phyloP scores from a whole-genome alignment of 1,139 yeast genomes.

The Saccharomyces hybrid region DNA sequence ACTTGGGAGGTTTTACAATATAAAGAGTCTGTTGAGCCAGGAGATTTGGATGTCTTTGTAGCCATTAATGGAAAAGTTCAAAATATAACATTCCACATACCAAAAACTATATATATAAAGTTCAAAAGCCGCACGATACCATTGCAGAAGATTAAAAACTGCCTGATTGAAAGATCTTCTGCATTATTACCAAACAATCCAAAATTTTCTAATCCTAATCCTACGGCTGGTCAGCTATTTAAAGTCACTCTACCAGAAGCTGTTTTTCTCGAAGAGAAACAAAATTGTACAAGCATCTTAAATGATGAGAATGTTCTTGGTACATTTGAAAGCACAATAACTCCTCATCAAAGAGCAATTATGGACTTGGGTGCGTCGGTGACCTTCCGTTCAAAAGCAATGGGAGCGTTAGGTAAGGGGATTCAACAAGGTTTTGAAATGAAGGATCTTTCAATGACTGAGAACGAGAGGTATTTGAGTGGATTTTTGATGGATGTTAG shows the following conservation, averaged over 20 bases:
- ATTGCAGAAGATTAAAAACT: conserved; percentile 41
- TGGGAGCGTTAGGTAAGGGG: conserved; percentile 85
- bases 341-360: conserved; percentile 63
- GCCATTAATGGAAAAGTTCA: conserved; percentile 68
- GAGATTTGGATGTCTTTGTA: conserved; percentile 68
- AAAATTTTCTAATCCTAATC: conserved; percentile 8
- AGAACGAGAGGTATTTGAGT: conserved; percentile 45
- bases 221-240: conserved; percentile 47
- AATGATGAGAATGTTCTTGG: conserved; percentile 60
- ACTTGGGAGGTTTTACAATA: conserved; percentile 85
- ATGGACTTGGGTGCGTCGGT: conserved; percentile 73
- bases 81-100: conserved; percentile 62
- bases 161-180: conserved; percentile 53
- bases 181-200: conserved; percentile 68
- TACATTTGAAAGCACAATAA: conserved; percentile 68
- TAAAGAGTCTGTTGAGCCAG: conserved; percentile 52
- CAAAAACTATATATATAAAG: conserved; percentile 63
- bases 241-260: conserved; percentile 63
- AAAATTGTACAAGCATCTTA: conserved; percentile 55
- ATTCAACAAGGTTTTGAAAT: conserved; percentile 75
- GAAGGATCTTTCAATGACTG: conserved; percentile 46
- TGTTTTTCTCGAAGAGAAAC: conserved; percentile 48
- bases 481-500: conserved; percentile 53
- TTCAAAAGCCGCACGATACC: conserved; percentile 48
- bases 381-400: conserved; percentile 51